Conservation (phyloP, 2,329 filamentous ascomycete species). For the Microsporum canis region DNA sequence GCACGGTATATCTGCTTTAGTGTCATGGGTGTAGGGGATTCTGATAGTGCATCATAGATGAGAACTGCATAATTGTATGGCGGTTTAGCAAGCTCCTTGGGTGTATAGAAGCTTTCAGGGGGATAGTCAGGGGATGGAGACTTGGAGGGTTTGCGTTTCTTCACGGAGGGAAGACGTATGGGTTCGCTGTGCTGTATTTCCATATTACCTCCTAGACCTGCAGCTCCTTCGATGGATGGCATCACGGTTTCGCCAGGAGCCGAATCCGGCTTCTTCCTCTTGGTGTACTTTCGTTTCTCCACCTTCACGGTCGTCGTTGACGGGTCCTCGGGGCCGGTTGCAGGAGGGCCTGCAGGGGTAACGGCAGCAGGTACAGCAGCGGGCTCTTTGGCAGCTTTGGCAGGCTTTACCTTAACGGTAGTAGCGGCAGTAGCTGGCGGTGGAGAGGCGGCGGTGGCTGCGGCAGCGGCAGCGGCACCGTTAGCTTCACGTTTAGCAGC, state of each 20-base stretch:
- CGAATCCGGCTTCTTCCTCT: slow-evolving; percentile 36
- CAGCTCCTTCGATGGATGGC: slow-evolving; percentile 33
- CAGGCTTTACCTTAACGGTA: slow-evolving; percentile 13
- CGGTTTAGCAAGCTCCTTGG: slow-evolving; percentile 52
- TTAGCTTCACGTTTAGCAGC: slow-evolving; percentile 38
- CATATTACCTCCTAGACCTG: slow-evolving; percentile 11
- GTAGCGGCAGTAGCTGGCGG: not conserved
- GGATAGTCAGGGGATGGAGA: slow-evolving; percentile 53
- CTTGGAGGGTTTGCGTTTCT: slow-evolving; percentile 43
- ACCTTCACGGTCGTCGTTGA: slow-evolving; percentile 26
- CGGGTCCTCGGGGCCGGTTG: slow-evolving; percentile 22
- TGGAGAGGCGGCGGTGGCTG: slow-evolving; percentile 17
- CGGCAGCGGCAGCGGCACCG: slow-evolving; percentile 35
- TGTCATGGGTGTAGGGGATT: slow-evolving; percentile 47
- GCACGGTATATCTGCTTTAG: slow-evolving; percentile 56
- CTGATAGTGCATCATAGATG: slow-evolving; percentile 51
- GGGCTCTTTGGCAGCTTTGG: slow-evolving; percentile 21
- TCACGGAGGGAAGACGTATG: slow-evolving; percentile 35
- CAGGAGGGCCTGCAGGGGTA: not conserved
- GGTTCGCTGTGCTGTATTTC: slow-evolving; percentile 31
- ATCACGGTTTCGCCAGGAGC: slow-evolving; percentile 32
- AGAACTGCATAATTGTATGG: slow-evolving; percentile 52
- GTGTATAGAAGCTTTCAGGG: slow-evolving; percentile 47
- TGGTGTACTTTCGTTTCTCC: slow-evolving; percentile 40
- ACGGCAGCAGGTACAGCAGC: slow-evolving; percentile 2